A percentile compares a stretch with the other conserved stretches of the same genome.
Evolutionary conservation across 2,329 filamentous ascomycete genomes (phyloP).

Genomic region (Ophiosphaerella korrae): DNA sequence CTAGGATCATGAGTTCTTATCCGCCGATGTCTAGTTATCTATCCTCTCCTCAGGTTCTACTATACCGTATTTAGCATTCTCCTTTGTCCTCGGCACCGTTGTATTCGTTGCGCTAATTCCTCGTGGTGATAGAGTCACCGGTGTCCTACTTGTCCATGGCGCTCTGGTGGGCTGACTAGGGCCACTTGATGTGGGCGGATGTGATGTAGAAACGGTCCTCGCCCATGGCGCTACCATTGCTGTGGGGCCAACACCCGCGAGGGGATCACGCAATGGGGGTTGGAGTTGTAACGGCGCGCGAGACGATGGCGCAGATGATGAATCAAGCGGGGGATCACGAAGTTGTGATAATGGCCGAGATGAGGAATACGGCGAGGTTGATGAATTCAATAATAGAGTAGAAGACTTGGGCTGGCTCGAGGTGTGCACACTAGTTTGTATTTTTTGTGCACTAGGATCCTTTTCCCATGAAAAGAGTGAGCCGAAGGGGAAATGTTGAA

Average conservation of each 20-base stretch:
- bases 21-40: too few relatives aligned
- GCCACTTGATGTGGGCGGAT: slow-evolving; percentile 24
- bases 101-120: slow-evolving; percentile 19
- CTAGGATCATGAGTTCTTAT: too few relatives aligned
- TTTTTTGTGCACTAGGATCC: slow-evolving; percentile 48
- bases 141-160: slow-evolving; percentile 31
- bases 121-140: slow-evolving; percentile 21
- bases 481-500: slow-evolving; percentile 79
- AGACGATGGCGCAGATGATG: slow-evolving; percentile 7
- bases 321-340: slow-evolving; percentile 32
- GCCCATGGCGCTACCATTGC: slow-evolving; percentile 16
- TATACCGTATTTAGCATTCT: background rate
- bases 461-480: slow-evolving; percentile 56
- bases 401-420: slow-evolving; percentile 41
- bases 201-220: background rate
- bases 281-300: slow-evolving; percentile 11
- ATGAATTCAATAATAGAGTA: slow-evolving; percentile 19
- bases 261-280: slow-evolving; percentile 29
- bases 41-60: slow-evolving; percentile 5
- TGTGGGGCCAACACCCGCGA: background rate
- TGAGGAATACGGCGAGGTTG: slow-evolving; percentile 13
- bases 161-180: slow-evolving; percentile 42
- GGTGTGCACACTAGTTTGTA: slow-evolving; percentile 43
- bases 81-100: slow-evolving; percentile 35
- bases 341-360: slow-evolving; percentile 27